Conservation (phyloP, 306 rosid species). For the Myrica gale region DNA sequence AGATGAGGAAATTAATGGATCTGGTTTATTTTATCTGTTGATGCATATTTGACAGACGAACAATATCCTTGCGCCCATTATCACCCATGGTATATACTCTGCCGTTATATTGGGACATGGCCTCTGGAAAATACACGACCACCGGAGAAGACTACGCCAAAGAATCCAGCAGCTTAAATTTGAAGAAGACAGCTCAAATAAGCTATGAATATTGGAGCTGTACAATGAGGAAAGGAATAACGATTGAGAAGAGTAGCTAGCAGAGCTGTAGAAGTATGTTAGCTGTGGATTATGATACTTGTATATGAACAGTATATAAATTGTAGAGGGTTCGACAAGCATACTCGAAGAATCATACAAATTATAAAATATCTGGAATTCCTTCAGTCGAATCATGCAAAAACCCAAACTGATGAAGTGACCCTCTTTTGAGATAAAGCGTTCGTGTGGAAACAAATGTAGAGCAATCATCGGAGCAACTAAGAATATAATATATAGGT, state of each 20-base stretch:
- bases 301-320: not conserved
- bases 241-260: constrained; percentile 30
- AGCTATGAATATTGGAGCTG: constrained; percentile 22
- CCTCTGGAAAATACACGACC: constrained; percentile 92
- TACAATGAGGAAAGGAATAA: constrained; percentile 13
- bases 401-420: no score
- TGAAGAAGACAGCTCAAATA: constrained; percentile 46
- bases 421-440: no score
- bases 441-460: no score
- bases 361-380: not conserved
- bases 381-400: no score
- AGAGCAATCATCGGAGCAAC: no score
- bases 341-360: not conserved
- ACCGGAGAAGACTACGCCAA: constrained; percentile 66
- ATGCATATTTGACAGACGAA: constrained; percentile 55
- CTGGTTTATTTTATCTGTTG: constrained; percentile 13
- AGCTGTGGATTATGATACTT: not conserved
- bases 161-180: constrained; percentile 69
- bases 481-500: no score
- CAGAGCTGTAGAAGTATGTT: constrained; percentile 22
- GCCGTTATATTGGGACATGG: constrained; percentile 93
- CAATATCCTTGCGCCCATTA: constrained; percentile 87
- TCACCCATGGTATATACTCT: constrained; percentile 92
- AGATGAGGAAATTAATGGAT: constrained; percentile 24
- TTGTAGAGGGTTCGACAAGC: not conserved